Evolutionary conservation across 495 filamentous ascomycete genomes (phyloP).

Genomic region (Penicillium crystallinum): DNA sequence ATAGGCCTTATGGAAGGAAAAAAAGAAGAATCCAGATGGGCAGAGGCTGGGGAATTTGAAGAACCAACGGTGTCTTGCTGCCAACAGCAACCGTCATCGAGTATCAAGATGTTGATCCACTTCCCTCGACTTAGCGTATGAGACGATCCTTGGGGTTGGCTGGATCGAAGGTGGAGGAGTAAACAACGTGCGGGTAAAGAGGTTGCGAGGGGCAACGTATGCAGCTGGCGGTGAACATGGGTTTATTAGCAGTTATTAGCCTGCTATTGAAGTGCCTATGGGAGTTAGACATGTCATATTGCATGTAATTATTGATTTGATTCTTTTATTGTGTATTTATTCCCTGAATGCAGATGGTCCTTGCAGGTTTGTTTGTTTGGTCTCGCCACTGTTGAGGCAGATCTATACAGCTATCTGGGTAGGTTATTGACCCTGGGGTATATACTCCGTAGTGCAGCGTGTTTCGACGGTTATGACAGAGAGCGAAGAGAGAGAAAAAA

Average conservation of each 20-base stretch:
- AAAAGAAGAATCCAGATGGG: constrained; percentile 15
- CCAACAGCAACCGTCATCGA: constrained; percentile 27
- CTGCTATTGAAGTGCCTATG: background rate
- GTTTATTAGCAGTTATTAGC: background rate
- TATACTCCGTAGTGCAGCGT: too few species aligned
- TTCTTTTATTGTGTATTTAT: background rate
- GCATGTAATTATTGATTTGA: background rate
- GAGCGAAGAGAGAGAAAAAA: too few species aligned
- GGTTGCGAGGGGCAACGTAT: constrained; percentile 41
- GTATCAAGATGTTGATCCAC: constrained; percentile 23
- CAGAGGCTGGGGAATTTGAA: constrained; percentile 31
- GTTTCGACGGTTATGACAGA: too few species aligned
- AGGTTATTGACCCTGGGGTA: too few species aligned
- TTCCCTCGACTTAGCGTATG: constrained; percentile 24
- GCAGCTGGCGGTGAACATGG: constrained; percentile 21
- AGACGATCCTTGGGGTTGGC: constrained; percentile 28
- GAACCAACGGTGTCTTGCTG: constrained; percentile 15
- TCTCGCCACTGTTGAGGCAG: too few species aligned
- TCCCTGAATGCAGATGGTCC: background rate
- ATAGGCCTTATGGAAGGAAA: constrained; percentile 9
- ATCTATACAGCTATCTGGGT: too few species aligned
- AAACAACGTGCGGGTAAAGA: constrained; percentile 34
- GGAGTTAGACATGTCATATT: constrained; percentile 6
- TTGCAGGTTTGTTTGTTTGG: background rate
- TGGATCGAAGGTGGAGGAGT: constrained; percentile 24